Percentiles rank a stretch among this genome's conserved stretches.
Conservation (phyloP, 352 stramenopile genomes). For the Halophytophthora batemanensis region DNA sequence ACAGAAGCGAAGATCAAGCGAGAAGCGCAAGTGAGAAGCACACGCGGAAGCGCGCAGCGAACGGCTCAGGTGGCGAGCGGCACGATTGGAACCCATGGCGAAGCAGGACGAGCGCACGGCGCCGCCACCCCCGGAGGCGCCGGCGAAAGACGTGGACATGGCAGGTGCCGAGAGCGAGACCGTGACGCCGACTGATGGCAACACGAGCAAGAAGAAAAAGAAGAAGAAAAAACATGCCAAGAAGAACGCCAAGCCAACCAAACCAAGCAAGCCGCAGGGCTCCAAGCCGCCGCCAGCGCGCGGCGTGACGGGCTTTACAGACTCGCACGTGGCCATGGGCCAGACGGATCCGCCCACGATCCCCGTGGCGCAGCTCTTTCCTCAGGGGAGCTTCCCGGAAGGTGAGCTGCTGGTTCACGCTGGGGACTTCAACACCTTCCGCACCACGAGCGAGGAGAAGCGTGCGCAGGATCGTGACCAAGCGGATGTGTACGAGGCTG, state of each 20-base stretch:
- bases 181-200: conserved; percentile 3
- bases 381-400: conserved; percentile 71
- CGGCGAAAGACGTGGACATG: background rate
- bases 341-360: conserved; percentile 97
- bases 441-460: conserved; percentile 82
- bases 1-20: too few species aligned
- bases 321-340: conserved; percentile 92
- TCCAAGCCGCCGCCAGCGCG: conserved; percentile 64
- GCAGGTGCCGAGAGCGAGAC: background rate
- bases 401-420: conserved; percentile 94
- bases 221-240: conserved; percentile 76
- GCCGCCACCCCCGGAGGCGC: conserved; percentile 2
- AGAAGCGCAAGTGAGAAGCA: too few species aligned
- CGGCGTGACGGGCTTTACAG: conserved; percentile 87
- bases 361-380: conserved; percentile 76
- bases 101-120: too few species aligned
- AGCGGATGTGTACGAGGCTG: conserved; percentile 51
- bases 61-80: too few species aligned
- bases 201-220: conserved; percentile 59
- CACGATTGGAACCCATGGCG: too few species aligned
- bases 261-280: conserved; percentile 6
- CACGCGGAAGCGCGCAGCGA: too few species aligned
- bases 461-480: conserved; percentile 80
- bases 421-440: conserved; percentile 91
- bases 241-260: conserved; percentile 48